Evolutionary conservation across 768 basidiomycete genomes (phyloP).

Genomic region (Pisolithus marmoratus): DNA sequence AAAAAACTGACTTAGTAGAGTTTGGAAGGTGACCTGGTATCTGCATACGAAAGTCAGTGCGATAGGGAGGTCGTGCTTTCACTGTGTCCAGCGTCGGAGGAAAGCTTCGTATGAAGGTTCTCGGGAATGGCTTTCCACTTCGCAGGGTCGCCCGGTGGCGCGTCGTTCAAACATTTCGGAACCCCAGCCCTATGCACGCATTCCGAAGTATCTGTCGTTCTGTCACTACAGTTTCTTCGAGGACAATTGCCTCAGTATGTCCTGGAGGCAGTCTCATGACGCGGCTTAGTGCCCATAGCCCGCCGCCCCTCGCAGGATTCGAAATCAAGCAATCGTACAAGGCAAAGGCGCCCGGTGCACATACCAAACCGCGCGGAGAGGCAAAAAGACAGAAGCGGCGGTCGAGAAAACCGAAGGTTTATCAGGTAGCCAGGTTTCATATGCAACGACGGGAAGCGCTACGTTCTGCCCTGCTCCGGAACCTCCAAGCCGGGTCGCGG

Average conservation of each 20-base stretch:
- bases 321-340: not conserved
- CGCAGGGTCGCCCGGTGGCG: not conserved
- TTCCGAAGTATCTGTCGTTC: not conserved
- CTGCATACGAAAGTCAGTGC: no score
- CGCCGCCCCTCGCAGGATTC: not conserved
- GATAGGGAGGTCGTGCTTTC: no score
- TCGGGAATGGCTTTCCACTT: not conserved
- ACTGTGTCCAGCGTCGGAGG: no score
- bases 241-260: not conserved
- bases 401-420: not conserved
- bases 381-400: not conserved
- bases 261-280: not conserved
- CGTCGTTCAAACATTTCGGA: not conserved
- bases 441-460: not conserved
- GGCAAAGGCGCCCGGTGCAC: not conserved
- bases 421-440: not conserved
- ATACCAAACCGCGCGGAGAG: not conserved
- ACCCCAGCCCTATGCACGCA: not conserved
- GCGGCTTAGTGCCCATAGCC: not conserved
- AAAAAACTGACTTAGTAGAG: no score
- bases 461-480: not conserved
- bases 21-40: no score
- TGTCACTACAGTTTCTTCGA: not conserved
- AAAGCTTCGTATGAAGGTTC: not conserved
- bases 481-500: not conserved